Base-by-base conservation (phyloP, 164 flowering plant species). In the Amborella trichopoda region DNA sequence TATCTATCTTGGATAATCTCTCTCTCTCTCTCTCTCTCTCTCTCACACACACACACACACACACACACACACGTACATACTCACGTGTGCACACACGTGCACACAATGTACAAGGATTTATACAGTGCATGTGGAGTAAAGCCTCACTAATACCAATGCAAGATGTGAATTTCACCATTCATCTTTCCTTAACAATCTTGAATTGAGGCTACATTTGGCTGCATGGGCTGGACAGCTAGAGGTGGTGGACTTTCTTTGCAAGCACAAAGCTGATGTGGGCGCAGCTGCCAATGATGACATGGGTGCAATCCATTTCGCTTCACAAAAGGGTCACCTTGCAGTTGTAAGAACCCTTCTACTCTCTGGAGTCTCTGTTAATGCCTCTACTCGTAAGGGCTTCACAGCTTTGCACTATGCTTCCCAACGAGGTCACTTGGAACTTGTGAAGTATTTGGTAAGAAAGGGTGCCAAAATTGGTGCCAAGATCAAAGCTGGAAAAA, bases 231-330 rank as follows among this genome's bases (percentile, higher is more conserved):
- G 95, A 28, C 81, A 87, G 26, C 50, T 77, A 25, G 72, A 83
- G 62, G 81, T 78, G 26, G 90, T 82, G 50, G 64, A 46, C 40
- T 78, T 68, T 59, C 82, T 87, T 23, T 87, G 96, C 78, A 75
- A 78, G 64, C 58, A 81, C 59, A 83, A 77, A 63, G 99, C 96
- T 44, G 99, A 91, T 68, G 80, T 73, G 21, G 84, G 93, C 46
- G 96, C 99, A 40, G 87, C 93, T 19, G 95, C 99, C 33, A 78
- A 86, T 77, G 99, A 91, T 55, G 95, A 91, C 65, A 87, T 87
- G 99, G 84, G 81, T 22, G 96, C 96, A 21, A 70, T 91, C 57
- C 99, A 91, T 67, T 91, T 87, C 66, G 99, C 95, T 41, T 70
- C 90, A 27, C 96, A 87, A 55, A 91, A 87, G 65, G 99, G 95